phyloP scores from a whole-genome alignment of 148 eudicot genomes.

The Gaultheria prostrata region DNA sequence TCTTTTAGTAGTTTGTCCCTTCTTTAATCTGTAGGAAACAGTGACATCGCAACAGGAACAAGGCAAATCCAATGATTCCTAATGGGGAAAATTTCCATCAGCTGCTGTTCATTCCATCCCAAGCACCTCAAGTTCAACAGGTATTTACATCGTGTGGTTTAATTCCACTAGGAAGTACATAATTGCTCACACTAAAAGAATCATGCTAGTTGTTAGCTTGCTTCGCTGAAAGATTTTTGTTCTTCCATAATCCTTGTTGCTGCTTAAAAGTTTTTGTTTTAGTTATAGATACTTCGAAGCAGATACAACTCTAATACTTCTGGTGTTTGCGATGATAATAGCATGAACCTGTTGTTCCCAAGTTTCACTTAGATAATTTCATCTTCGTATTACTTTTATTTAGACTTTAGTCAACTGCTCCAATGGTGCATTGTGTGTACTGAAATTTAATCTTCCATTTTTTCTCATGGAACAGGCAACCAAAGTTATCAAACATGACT shows the following conservation, averaged over 20 bases:
- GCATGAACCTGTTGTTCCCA: not conserved
- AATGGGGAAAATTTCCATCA: too few species aligned
- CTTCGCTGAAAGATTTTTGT: not conserved
- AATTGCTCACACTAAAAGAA: too few species aligned
- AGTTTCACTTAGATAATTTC: not conserved
- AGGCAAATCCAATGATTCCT: too few species aligned
- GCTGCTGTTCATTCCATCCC: too few species aligned
- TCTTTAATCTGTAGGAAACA: too few species aligned
- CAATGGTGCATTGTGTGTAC: not conserved
- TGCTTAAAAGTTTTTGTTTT: not conserved
- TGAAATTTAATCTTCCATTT: not conserved
- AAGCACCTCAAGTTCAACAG: too few species aligned
- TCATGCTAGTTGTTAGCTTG: not conserved
- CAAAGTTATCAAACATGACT: not conserved
- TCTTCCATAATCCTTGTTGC: constrained; percentile 24
- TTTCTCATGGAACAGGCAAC: not conserved
- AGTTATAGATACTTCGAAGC: not conserved
- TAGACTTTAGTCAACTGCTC: too few species aligned
- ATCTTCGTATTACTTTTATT: too few species aligned
- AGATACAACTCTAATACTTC: not conserved
- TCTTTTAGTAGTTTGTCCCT: too few species aligned
- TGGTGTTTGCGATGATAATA: not conserved
- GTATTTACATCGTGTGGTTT: too few species aligned
- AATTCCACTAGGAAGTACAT: too few species aligned
- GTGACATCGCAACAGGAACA: too few species aligned